Evolutionary conservation across 805 yeast species (phyloP).

Genomic region (Cyberlindnera galapagoensis): DNA sequence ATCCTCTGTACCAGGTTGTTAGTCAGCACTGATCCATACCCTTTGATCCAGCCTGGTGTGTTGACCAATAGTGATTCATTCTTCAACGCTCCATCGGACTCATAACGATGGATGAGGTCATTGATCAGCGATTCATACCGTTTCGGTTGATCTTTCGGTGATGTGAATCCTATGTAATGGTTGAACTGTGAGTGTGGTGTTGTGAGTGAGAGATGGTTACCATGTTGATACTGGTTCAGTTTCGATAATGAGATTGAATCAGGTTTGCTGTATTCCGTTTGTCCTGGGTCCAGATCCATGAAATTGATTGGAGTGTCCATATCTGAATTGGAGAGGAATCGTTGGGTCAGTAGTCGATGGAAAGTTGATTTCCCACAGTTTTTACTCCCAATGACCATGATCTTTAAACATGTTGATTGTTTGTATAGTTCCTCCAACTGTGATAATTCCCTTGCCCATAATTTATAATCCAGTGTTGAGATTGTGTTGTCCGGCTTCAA

Average conservation of each 20-base stretch:
- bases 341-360: conserved; percentile 46
- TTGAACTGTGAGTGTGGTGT: conserved; percentile 6
- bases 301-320: conserved; percentile 33
- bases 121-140: conserved; percentile 41
- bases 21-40: conserved; percentile 70
- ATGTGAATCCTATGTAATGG: conserved; percentile 53
- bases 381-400: conserved; percentile 42
- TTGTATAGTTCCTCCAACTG: conserved; percentile 32
- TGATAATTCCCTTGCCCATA: conserved; percentile 34
- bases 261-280: conserved; percentile 70
- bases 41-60: conserved; percentile 90
- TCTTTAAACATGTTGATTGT: conserved; percentile 21
- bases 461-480: conserved; percentile 15
- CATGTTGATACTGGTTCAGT: conserved; percentile 30
- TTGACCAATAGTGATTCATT: conserved; percentile 49
- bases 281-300: conserved; percentile 86
- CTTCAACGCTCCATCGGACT: conserved; percentile 21
- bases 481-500: conserved; percentile 24
- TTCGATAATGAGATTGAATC: conserved; percentile 56
- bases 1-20: conserved; percentile 32
- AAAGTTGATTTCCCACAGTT: conserved; percentile 82
- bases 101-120: conserved; percentile 33
- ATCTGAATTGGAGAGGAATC: conserved; percentile 26
- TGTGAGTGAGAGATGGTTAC: conserved; percentile 25
- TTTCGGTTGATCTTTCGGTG: conserved; percentile 63